Evolutionary conservation across 2,329 filamentous ascomycete genomes (phyloP).

Genomic region (Orbilia blumenaviensis): DNA sequence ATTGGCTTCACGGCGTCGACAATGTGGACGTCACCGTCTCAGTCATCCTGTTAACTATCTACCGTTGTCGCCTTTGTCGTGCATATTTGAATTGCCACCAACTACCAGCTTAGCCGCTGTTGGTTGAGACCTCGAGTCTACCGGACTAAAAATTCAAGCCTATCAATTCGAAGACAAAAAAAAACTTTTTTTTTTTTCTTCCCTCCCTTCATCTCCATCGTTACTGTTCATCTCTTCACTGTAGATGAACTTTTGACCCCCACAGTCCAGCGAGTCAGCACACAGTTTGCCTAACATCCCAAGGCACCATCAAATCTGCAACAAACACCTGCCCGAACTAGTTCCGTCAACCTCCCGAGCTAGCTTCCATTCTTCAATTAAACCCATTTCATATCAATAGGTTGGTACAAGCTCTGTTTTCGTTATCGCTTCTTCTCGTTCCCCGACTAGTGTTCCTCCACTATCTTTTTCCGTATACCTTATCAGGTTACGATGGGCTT

Average conservation of each 20-base stretch:
- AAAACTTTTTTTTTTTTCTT: background rate
- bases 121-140: slow-evolving; percentile 20
- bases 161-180: background rate
- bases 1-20: slow-evolving; percentile 24
- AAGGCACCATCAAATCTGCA: slow-evolving; percentile 3
- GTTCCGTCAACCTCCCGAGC: slow-evolving; percentile 25
- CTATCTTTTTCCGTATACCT: too few species aligned
- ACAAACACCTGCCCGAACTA: slow-evolving; percentile 21
- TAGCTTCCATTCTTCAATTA: slow-evolving; percentile 7
- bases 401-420: slow-evolving; percentile 10
- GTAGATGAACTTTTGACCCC: slow-evolving; percentile 25
- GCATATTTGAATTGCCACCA: slow-evolving; percentile 31
- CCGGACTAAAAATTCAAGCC: slow-evolving; percentile 20
- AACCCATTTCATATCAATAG: background rate
- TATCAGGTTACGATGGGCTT: slow-evolving; percentile 9
- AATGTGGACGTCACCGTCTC: slow-evolving; percentile 26
- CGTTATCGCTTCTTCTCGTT: background rate
- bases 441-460: too few species aligned
- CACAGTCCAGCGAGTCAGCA: background rate
- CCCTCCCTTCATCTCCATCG: slow-evolving; percentile 9
- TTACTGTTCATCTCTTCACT: slow-evolving; percentile 32
- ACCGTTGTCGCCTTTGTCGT: slow-evolving; percentile 8
- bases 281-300: slow-evolving; percentile 7
- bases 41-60: slow-evolving; percentile 11
- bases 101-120: slow-evolving; percentile 28